Evolutionary conservation across 768 basidiomycete genomes (phyloP), one percentile per base, ranked within the genome.

Genomic region (Butyriboletus loyo): DNA sequence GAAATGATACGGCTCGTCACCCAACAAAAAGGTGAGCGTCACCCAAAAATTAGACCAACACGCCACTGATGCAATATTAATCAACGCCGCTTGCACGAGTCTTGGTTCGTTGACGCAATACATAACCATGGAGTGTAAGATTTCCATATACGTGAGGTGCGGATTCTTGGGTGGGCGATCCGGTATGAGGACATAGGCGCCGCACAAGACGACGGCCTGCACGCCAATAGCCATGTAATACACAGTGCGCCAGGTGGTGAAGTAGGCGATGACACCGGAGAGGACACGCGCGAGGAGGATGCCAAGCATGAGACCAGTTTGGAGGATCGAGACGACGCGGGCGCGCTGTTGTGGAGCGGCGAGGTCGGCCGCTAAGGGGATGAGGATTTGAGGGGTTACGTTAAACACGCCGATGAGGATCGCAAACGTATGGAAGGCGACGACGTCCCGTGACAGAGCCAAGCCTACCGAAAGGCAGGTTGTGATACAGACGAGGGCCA

Each of bases 281-380:
- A 69, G 52, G 68, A 73, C 38, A 54, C 70, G 55, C 14, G 63
- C 61, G 14, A 69, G 52, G 37, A 67, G 63, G 34, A 69, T 66
- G 6, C 66, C 66, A 25, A 67, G 49, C 58, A 67, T 58, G 40
- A 63, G 38, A 7, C 66, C 68, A 2, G 67, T 66, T 57, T 64
- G 27, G 63, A 70, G 75, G 8, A 76, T 63, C 4, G 66, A 64
- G 13, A 73, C 58, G 7, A 64, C 62, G 15, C 44, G 31, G 14
- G 55, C 56, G 30, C 66, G 61, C 1, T 52, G 52, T n/a, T 50
- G 52, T 7, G 66, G 66, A 1, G 71, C 66, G 0, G 77, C 73
- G 5, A 78, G 66, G 56, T 80, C 78, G 9, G 72, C 78, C 6
- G 75, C 73, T 43, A 79, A 65, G 1, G 78, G 76, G 4, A 80